Base-by-base conservation (phyloP, 2,329 filamentous ascomycete genomes). In the Cadophora sp. region DNA sequence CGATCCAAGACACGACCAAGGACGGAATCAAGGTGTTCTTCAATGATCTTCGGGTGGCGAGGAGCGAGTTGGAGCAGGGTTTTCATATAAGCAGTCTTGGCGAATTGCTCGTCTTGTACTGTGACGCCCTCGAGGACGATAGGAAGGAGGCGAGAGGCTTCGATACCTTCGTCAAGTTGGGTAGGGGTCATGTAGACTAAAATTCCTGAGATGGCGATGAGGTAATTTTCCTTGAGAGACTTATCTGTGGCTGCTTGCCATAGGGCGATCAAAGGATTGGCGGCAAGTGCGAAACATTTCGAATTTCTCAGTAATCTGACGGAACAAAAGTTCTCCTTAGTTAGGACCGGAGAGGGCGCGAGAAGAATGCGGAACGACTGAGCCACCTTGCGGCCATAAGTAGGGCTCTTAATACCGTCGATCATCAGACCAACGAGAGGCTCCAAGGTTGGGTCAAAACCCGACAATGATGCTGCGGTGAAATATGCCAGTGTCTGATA, bases 1-100 rank as follows among this genome's bases (percentile, higher is more conserved):
- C 75, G 72, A 66, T 73, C 72, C 0, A 72, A 73, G 72, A 79
- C 74, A 0, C 73, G 68, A n/a, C 71, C 73, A 27, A 79, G 75
- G 0, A 78, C 65, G 8, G 69, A 71, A 59, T 76, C 70, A 4
- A 77, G 65, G 66, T 79, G 69, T 19, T 71, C 70, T 56, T 75
- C 69, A 4, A 77, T 67, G 14, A 72, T 40, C 29, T 53, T 26
- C 3, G 74, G 70, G 24, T 66, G 64, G 9, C 69, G 58, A 8
- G 72, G 69, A 29, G 76, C 67, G 2, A 77, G 43, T 3, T 67
- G 68, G 3, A 68, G 66, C 19, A 78, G 68, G 1, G 69, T 62
- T 5, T 72, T 71, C 24, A 77, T 73, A 46, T 67, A 74, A 0
- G 71, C 68, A 14, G 64, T 62, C 65, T 77, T 77, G 0, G 74